Evolutionary conservation across 441 rosid genomes (phyloP).

Genomic region (Capsella rubella): DNA sequence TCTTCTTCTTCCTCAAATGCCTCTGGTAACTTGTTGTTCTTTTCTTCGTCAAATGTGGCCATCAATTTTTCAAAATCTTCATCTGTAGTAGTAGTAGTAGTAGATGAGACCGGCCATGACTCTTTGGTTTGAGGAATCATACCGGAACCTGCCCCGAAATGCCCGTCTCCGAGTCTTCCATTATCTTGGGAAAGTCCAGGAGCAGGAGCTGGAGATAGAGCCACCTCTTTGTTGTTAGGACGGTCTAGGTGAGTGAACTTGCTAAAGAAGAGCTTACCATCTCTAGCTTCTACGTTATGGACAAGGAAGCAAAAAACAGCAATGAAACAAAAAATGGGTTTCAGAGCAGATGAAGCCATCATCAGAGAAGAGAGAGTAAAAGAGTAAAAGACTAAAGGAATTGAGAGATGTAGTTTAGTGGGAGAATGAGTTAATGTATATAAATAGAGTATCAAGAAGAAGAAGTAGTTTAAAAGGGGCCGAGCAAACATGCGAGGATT

Average conservation of each 20-base stretch:
- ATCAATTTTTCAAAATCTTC: slow-evolving; percentile 45
- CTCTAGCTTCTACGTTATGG: slow-evolving; percentile 56
- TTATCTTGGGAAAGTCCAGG: slow-evolving; percentile 33
- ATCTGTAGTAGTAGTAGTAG: slow-evolving; percentile 42
- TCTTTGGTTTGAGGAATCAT: slow-evolving; percentile 49
- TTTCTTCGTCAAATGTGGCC: slow-evolving; percentile 48
- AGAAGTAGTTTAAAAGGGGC: not conserved
- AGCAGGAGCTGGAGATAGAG: slow-evolving; percentile 30
- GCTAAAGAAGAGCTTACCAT: slow-evolving; percentile 59
- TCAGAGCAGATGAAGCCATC: slow-evolving; percentile 52
- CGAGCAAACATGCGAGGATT: slow-evolving; percentile 59
- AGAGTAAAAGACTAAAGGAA: slow-evolving; percentile 2
- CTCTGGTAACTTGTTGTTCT: slow-evolving; percentile 36
- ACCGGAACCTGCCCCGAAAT: slow-evolving; percentile 57
- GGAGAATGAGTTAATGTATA: slow-evolving; percentile 34
- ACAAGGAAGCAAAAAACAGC: slow-evolving; percentile 39
- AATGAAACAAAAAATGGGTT: slow-evolving; percentile 40
- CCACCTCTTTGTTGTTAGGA: slow-evolving; percentile 28
- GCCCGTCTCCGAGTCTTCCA: slow-evolving; percentile 50
- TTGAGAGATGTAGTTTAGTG: slow-evolving; percentile 28
- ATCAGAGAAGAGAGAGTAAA: not conserved
- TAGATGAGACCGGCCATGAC: slow-evolving; percentile 41
- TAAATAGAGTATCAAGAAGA: slow-evolving; percentile 28
- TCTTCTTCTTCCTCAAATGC: slow-evolving; percentile 35
- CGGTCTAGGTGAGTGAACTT: slow-evolving; percentile 52